Evolutionary conservation across 306 rosid genomes (phyloP), one percentile per base, ranked within the genome.

Genomic region (Prunus fruticosa): DNA sequence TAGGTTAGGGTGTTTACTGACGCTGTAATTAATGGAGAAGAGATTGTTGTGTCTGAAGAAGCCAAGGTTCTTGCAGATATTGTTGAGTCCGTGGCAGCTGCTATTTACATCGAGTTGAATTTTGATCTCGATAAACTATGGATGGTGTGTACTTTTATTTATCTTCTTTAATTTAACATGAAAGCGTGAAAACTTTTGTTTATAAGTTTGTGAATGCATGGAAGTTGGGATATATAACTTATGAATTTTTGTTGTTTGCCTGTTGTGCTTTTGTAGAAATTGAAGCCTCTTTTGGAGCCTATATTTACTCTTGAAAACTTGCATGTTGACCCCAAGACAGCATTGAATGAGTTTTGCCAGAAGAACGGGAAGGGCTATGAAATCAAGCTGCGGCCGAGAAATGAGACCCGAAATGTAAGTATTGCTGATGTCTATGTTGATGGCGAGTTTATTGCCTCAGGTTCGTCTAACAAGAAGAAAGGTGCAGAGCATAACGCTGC

Each of bases 1-100:
- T 69, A 90, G 96, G 79, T 90, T 56, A 64, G 50, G 38, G 86
- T 85, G 77, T 93, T 93, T 67, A 85, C 22, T 9, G 77, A 83
- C 15, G 84, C 82, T 2, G 88, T 89, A 14, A 87, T 89, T 23
- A 28, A 61, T 0, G 23, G 5, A 96, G 97, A 27, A 27, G 28
- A 27, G 28, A 27, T 27, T 2, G 28, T 27, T 27, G 28, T 2
- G 23, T 46, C 69, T 0, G 79, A 91, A 22, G 88, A 88, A 83
- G 98, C 96, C 19, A 93, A 93, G 82, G 79, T 93, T 81, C 98
- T 93, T 50, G 97, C 98, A 0, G 98, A 93, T 71, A 78, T 93
- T 69, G 90, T 90, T 0, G 98, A 93, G 82, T 93, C 98, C 7
- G 8, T 93, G 13, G 90, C 87, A 25, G 98, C 88, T 43, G 96